Percentiles rank a stretch among this genome's conserved stretches.
phyloP scores from a whole-genome alignment of 768 basidiomycete genomes.

The Clitopilus hobsonii region DNA sequence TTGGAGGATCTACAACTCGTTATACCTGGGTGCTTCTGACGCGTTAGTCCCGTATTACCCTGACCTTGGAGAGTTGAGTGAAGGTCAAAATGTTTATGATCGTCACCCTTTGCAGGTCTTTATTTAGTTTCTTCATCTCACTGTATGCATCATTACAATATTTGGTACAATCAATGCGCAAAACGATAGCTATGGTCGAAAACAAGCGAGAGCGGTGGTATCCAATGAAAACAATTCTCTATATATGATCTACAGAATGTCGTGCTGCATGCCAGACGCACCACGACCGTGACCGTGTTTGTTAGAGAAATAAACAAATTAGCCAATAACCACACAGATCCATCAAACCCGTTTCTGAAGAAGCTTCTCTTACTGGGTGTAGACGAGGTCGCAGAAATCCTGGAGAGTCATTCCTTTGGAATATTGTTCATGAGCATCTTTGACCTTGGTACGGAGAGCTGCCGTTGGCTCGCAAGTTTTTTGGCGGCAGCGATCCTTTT shows the following conservation, averaged over 20 bases:
- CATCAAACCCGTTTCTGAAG: too few relatives aligned
- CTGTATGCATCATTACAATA: too few relatives aligned
- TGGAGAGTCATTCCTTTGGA: background rate
- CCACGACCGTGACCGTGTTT: too few relatives aligned
- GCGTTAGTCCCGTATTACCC: constrained; percentile 95
- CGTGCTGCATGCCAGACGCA: too few relatives aligned
- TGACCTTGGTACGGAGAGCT: background rate
- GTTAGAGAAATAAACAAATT: too few relatives aligned
- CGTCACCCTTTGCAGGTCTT: constrained; percentile 82
- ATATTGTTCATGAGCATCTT: background rate
- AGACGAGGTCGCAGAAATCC: background rate
- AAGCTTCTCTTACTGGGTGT: too few relatives aligned
- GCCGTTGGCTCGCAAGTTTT: background rate
- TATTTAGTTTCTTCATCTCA: constrained; percentile 41
- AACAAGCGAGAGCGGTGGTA: too few relatives aligned
- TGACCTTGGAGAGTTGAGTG: constrained; percentile 83
- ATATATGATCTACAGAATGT: too few relatives aligned
- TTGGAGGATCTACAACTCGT: constrained; percentile 93
- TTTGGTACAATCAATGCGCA: too few relatives aligned
- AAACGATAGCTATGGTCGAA: too few relatives aligned
- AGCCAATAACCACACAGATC: too few relatives aligned
- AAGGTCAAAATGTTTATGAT: constrained; percentile 87
- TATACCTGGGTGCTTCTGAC: constrained; percentile 88
- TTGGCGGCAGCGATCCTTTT: background rate
- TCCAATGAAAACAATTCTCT: too few relatives aligned